Conservation (phyloP, 495 filamentous ascomycete genomes). For the Hypomontagnella submonticulosa region DNA sequence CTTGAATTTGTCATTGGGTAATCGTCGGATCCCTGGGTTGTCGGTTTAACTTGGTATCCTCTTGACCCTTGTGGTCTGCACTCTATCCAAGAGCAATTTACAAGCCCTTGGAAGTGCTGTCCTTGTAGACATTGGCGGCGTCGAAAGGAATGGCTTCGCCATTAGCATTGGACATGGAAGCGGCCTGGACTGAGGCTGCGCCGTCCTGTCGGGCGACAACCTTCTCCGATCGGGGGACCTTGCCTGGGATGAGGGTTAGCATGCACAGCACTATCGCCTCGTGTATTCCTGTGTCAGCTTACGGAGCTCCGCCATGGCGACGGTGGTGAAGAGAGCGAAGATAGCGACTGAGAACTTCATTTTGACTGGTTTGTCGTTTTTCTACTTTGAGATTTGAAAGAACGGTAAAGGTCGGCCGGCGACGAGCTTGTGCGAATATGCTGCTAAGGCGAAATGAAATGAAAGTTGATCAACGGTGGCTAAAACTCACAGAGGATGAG, state of each 20-base stretch:
- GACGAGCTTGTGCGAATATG: constrained; percentile 53
- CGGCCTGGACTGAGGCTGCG: constrained; percentile 43
- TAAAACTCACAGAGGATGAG: constrained; percentile 37
- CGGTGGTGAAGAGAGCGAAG: constrained; percentile 57
- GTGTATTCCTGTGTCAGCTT: constrained; percentile 7
- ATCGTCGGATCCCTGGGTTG: constrained; percentile 23
- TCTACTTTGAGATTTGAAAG: constrained; percentile 18
- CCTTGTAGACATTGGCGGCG: constrained; percentile 51
- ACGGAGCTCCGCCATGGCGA: constrained; percentile 56
- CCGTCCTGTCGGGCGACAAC: constrained; percentile 45
- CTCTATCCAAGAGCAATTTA: constrained; percentile 32
- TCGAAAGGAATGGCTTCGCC: constrained; percentile 58
- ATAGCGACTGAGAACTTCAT: constrained; percentile 64
- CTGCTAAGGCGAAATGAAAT: constrained; percentile 40
- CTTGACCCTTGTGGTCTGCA: background rate
- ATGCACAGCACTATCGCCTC: background rate
- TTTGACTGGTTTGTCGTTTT: constrained; percentile 49
- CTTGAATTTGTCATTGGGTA: constrained; percentile 11
- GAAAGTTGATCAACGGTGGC: constrained; percentile 33
- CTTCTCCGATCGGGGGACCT: constrained; percentile 39
- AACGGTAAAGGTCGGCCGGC: constrained; percentile 59
- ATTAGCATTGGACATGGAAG: constrained; percentile 54
- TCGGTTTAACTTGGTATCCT: constrained; percentile 16
- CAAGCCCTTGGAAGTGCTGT: constrained; percentile 37
- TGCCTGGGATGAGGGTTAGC: constrained; percentile 33